Percentiles rank a stretch among this genome's conserved stretches.
These are phyloP conservation scores for Pyrenopolyporus hunteri DNA, from an alignment of 495 filamentous ascomycete genomes.

Conservation along the genomic window DNA sequence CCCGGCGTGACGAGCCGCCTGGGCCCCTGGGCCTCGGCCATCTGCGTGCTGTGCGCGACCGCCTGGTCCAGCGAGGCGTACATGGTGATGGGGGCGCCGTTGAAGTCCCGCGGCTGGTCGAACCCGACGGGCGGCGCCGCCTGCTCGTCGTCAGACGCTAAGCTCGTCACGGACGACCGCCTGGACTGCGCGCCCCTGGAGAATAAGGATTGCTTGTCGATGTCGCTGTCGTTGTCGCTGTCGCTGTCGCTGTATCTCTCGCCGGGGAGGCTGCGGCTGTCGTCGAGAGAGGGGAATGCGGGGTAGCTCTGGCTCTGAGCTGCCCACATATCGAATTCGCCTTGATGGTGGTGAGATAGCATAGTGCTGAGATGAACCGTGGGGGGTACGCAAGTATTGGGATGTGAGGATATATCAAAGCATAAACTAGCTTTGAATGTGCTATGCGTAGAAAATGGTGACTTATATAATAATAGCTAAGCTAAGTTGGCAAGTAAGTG, in stretches of 20 bases:
- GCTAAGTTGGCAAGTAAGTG: constrained; percentile 7
- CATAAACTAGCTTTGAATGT: constrained; percentile 13
- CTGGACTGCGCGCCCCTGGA: constrained; percentile 19
- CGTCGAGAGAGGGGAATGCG: constrained; percentile 14
- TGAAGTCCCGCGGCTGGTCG: constrained; percentile 34
- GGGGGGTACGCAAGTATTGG: background rate
- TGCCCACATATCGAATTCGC: constrained; percentile 32
- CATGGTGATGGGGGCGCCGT: constrained; percentile 39
- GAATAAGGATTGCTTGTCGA: constrained; percentile 35
- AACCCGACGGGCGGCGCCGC: constrained; percentile 14
- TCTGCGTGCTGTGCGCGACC: constrained; percentile 31
- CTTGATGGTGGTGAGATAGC: constrained; percentile 28
- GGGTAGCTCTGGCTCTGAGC: constrained; percentile 36
- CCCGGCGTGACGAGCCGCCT: constrained; percentile 40
- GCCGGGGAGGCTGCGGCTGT: constrained; percentile 16
- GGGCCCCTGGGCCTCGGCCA: constrained; percentile 17
- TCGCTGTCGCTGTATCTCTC: background rate
- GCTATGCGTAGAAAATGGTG: background rate
- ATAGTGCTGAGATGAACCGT: constrained; percentile 4
- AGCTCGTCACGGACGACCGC: constrained; percentile 39
- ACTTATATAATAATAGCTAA: background rate
- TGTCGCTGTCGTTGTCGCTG: constrained; percentile 22
- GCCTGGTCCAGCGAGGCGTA: constrained; percentile 42
- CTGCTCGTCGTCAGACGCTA: constrained; percentile 34
- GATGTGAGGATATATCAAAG: constrained; percentile 13